Base-by-base conservation (phyloP, 306 rosid genomes). In the Inga laurina region DNA sequence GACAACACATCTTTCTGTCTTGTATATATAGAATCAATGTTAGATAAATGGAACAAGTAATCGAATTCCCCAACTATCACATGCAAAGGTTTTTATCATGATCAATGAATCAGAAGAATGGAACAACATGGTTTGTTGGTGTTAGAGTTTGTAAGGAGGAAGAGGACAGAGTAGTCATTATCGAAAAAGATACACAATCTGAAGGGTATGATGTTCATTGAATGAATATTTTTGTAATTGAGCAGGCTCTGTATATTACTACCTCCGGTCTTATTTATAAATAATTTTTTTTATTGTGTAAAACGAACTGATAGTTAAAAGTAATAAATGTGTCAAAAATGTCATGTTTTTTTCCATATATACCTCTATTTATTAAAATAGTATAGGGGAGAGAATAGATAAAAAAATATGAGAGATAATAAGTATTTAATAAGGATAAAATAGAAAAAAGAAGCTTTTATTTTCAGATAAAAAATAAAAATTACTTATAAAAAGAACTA, bases 171-270 rank as follows among this genome's bases (percentile, higher is more conserved):
- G 0, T 0, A 62, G 72, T 62, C 73, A 2, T 45, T 77, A 64
- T 77, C 81, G 34, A 9, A 62, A 19, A 77, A 77, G 59, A 62
- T 43, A 45, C 62, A 64, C 35, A 71, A 67, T 62, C 74, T 3
- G 56, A 37, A 57, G 30, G 41, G 52, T 48, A 21, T 45, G 48
- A 16, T 48, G 72, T 72, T 72, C 76, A 24, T 46, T 65, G 8
- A 14, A 70, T 62, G 67, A 7, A 48, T n/a, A 2, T 51, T 10
- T 72, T 73, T 74, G 51, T 27, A 76, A 39, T n/a, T 49, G 9
- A 57, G 82, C 2, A 75, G 49, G 9, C 37, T 24, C 14, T 10
- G 12, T 10, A 44, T 10, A 48, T 48, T 9, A 13, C 30, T 27
- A 27, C 27, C 0, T 27, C 0, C 0, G 27, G 30, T 27, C 30